phyloP scores from a whole-genome alignment of 495 filamentous ascomycete genomes.

The Aspergillus nanangensis region DNA sequence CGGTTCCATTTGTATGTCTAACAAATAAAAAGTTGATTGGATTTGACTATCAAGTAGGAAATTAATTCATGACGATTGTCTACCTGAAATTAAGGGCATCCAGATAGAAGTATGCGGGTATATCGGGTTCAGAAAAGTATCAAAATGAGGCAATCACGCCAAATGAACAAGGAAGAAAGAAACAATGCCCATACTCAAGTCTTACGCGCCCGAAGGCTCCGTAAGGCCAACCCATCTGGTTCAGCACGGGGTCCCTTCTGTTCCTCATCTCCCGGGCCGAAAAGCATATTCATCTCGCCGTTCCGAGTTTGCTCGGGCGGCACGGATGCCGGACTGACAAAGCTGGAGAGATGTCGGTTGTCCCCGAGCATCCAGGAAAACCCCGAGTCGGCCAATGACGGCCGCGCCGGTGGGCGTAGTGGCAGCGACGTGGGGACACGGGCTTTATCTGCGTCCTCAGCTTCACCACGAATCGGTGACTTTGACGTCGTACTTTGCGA shows the following conservation, averaged over 20 bases:
- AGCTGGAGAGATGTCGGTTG: constrained; percentile 42
- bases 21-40: no score
- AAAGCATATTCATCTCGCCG: constrained; percentile 27
- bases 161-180: no score
- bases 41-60: no score
- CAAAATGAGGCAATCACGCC: no score
- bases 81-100: no score
- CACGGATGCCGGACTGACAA: constrained; percentile 46
- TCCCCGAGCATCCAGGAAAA: constrained; percentile 95
- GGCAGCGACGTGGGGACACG: constrained; percentile 10
- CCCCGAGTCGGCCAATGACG: constrained; percentile 68
- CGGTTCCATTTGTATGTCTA: no score
- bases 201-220: constrained; percentile 60
- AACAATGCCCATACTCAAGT: constrained; percentile 25
- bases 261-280: constrained; percentile 34
- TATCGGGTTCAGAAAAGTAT: no score
- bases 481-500: constrained; percentile 2
- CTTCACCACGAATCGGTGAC: constrained; percentile 6
- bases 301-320: constrained; percentile 44
- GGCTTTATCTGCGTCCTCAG: constrained; percentile 7
- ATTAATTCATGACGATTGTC: no score
- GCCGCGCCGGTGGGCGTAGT: constrained; percentile 9
- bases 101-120: no score
- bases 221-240: constrained; percentile 38
- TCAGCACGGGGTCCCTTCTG: constrained; percentile 23